phyloP scores from a whole-genome alignment of 371 early-diverging fungal species.

The Zychaea mexicana region DNA sequence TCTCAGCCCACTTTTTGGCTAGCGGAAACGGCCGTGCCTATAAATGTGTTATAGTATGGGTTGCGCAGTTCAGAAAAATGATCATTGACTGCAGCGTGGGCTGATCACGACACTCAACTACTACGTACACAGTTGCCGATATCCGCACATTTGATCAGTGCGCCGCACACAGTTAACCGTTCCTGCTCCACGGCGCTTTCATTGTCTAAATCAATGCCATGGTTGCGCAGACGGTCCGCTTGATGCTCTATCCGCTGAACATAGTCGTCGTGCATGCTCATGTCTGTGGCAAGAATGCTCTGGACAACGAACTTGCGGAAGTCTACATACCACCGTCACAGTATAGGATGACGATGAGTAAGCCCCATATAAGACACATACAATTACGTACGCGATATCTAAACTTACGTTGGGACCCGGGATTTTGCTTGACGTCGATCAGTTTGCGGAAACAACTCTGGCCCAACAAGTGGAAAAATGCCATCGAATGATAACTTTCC shows the following conservation, averaged over 20 bases:
- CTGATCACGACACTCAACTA: too few relatives aligned
- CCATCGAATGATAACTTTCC: constrained; percentile 92
- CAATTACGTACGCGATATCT: not conserved
- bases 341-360: too few relatives aligned
- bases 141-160: constrained; percentile 86
- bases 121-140: constrained; percentile 76
- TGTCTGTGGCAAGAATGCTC: constrained; percentile 84
- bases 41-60: too few relatives aligned
- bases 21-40: constrained; percentile 64
- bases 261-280: constrained; percentile 83
- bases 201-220: constrained; percentile 26
- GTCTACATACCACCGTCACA: constrained; percentile 38
- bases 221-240: constrained; percentile 39
- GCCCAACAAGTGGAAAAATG: constrained; percentile 81
- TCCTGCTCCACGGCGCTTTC: constrained; percentile 26
- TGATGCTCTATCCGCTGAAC: constrained; percentile 69
- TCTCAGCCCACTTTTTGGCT: constrained; percentile 61
- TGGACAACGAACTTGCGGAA: constrained; percentile 74
- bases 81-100: too few relatives aligned
- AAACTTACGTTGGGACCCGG: constrained; percentile 35
- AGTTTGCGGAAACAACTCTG: constrained; percentile 58
- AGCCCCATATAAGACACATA: not conserved
- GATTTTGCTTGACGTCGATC: constrained; percentile 37
- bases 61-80: too few relatives aligned
- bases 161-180: constrained; percentile 58